A percentile compares a stretch with the other conserved stretches of the same genome.
Evolutionary conservation across 1,139 yeast species (phyloP).

Genomic region (Nakaseomyces kungkrabaensis): DNA sequence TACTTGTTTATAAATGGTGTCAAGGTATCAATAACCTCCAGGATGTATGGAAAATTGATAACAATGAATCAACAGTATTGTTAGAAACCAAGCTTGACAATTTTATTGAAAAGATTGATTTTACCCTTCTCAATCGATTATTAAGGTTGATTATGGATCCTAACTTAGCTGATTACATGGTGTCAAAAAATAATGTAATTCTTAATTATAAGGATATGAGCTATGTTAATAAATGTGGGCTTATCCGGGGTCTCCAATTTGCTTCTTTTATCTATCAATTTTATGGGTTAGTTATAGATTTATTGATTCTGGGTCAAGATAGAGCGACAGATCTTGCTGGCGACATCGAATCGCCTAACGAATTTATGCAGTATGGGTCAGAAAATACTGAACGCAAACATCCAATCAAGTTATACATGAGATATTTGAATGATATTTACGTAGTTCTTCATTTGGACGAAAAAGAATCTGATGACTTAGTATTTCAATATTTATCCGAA

Average conservation of each 20-base stretch:
- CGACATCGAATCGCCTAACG: slow-evolving; percentile 58
- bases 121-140: slow-evolving; percentile 74
- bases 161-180: slow-evolving; percentile 87
- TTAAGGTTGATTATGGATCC: slow-evolving; percentile 78
- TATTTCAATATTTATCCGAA: slow-evolving; percentile 67
- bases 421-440: slow-evolving; percentile 77
- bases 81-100: slow-evolving; percentile 62
- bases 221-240: slow-evolving; percentile 81
- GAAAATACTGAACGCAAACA: slow-evolving; percentile 47
- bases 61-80: slow-evolving; percentile 79
- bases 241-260: slow-evolving; percentile 81
- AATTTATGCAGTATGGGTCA: slow-evolving; percentile 62
- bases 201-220: slow-evolving; percentile 90
- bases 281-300: slow-evolving; percentile 77
- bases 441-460: slow-evolving; percentile 67
- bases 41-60: slow-evolving; percentile 65
- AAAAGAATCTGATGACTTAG: slow-evolving; percentile 64
- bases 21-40: slow-evolving; percentile 81
- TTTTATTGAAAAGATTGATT: slow-evolving; percentile 76
- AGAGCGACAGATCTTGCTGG: slow-evolving; percentile 89
- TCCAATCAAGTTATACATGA: slow-evolving; percentile 73
- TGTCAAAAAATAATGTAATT: slow-evolving; percentile 79
- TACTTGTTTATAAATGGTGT: slow-evolving; percentile 88
- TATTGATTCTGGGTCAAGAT: slow-evolving; percentile 72
- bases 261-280: slow-evolving; percentile 84